Evolutionary conservation across 2,329 filamentous ascomycete genomes (phyloP).

Genomic region (Paramyrothecium sp.): DNA sequence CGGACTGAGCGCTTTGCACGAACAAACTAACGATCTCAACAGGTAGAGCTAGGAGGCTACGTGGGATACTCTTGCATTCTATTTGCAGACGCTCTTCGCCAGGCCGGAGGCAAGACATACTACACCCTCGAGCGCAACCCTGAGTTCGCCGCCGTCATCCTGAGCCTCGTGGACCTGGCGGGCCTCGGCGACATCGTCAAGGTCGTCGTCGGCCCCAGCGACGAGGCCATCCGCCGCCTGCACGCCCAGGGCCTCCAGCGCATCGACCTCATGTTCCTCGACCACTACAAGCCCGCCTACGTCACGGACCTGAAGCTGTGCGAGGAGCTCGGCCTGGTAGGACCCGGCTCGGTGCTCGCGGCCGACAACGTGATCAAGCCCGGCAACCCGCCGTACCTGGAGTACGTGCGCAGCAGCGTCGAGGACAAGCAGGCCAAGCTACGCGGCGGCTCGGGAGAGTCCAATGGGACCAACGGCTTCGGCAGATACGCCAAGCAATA

Average conservation of each 20-base stretch:
- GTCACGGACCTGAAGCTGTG: constrained; percentile 73
- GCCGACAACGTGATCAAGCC: constrained; percentile 72
- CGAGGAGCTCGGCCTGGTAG: constrained; percentile 67
- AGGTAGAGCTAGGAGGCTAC: constrained; percentile 76
- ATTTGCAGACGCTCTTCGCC: constrained; percentile 65
- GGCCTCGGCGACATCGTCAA: constrained; percentile 69
- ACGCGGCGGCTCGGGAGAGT: constrained; percentile 32
- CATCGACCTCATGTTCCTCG: constrained; percentile 74
- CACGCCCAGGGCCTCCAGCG: constrained; percentile 52
- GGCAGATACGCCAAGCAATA: constrained; percentile 46
- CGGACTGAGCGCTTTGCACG: neutral
- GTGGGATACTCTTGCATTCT: constrained; percentile 79
- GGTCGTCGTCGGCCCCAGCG: constrained; percentile 68
- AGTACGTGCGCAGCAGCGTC: constrained; percentile 66
- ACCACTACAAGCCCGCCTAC: constrained; percentile 79
- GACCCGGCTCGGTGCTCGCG: constrained; percentile 59
- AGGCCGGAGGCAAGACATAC: constrained; percentile 64
- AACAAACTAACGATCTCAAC: neutral
- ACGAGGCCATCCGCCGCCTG: constrained; percentile 62
- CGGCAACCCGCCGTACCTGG: constrained; percentile 68
- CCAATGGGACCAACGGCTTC: constrained; percentile 25
- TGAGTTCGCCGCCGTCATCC: constrained; percentile 70
- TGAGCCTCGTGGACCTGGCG: constrained; percentile 69
- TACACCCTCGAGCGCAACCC: constrained; percentile 72
- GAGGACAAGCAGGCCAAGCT: constrained; percentile 49